Evolutionary conservation across 176 grass and related monocot genomes (phyloP).

Genomic region (Zea mays): Zm-B73-REFERENCE-NAM-5.0 NC_050100.1:159171001-159171500

Average conservation of each 20-base stretch:
- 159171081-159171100: no score
- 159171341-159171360: not conserved
- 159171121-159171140: no score
- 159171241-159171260: not conserved
- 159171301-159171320: slow-evolving; percentile 16
- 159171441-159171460: no score
- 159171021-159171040: no score
- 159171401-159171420: not conserved
- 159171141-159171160: no score
- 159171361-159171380: slow-evolving; percentile 1
- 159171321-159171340: not conserved
- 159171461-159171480: no score
- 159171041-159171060: no score
- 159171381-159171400: slow-evolving; percentile 1
- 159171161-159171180: not conserved
- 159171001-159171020: no score
- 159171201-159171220: not conserved
- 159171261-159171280: not conserved
- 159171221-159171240: not conserved
- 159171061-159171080: no score
- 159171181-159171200: not conserved
- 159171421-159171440: not conserved
- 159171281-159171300: not conserved
- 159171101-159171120: no score
- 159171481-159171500: no score